Evolutionary conservation across 768 basidiomycete species (phyloP).

Genomic region (Agrocybe pediades): DNA sequence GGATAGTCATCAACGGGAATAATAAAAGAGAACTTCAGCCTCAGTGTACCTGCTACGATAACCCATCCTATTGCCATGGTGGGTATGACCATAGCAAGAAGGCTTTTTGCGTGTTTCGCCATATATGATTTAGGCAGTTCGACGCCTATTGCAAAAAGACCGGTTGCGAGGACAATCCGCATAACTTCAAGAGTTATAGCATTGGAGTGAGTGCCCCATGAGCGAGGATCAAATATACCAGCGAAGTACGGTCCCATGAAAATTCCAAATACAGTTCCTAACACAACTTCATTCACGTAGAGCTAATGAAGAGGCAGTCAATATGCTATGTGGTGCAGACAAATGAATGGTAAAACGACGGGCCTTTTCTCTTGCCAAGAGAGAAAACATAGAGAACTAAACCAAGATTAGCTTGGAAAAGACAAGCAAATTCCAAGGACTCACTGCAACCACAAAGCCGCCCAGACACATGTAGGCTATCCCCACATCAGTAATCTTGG

Average conservation of each 20-base stretch:
- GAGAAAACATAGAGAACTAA: conserved; percentile 83
- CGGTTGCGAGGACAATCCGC: conserved; percentile 86
- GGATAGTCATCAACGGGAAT: background rate
- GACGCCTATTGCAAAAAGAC: conserved; percentile 94
- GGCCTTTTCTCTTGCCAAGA: conserved; percentile 82
- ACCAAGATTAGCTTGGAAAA: background rate
- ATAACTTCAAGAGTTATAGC: conserved; percentile 81
- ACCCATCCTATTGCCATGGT: conserved; percentile 90
- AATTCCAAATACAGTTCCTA: conserved; percentile 75
- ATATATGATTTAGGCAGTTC: conserved; percentile 90
- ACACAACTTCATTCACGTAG: conserved; percentile 92
- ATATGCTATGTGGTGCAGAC: no score
- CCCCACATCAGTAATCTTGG: conserved; percentile 52
- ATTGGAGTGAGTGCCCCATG: conserved; percentile 59
- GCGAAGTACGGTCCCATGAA: conserved; percentile 74
- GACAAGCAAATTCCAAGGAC: conserved; percentile 6
- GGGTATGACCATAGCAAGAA: conserved; percentile 72
- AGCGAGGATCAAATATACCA: conserved; percentile 73
- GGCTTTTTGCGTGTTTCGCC: conserved; percentile 71
- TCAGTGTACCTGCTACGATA: conserved; percentile 62
- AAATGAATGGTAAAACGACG: background rate
- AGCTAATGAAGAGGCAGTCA: conserved; percentile 40
- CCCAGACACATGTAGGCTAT: conserved; percentile 67
- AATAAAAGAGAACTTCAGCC: background rate
- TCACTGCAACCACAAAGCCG: conserved; percentile 46